phyloP scores from a whole-genome alignment of 345 rosid species.

The Acer yangbiense region DNA sequence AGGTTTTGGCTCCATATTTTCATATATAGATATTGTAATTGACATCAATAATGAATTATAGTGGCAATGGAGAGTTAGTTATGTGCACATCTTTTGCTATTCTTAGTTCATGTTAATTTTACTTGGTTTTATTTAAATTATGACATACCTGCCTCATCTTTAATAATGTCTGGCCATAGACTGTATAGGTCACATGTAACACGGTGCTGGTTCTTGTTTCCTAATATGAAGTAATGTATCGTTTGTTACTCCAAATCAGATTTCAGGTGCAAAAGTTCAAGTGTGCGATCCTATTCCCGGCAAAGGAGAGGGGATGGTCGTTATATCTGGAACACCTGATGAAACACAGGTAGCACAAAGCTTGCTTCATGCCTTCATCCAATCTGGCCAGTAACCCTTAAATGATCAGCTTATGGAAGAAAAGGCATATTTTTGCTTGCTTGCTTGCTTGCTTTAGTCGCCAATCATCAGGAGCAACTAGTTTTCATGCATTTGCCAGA shows the following conservation, averaged over 20 bases:
- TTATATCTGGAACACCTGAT: conserved; percentile 63
- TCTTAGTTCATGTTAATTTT: neutral
- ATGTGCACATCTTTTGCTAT: neutral
- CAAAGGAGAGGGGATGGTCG: conserved; percentile 41
- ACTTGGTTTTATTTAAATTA: neutral
- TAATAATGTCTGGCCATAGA: neutral
- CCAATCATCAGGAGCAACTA: neutral
- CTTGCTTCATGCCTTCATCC: conserved; percentile 54
- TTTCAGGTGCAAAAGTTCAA: conserved; percentile 62
- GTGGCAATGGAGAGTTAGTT: neutral
- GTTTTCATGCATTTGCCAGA: neutral
- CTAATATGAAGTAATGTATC: neutral
- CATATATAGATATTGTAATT: no score
- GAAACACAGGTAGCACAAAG: conserved; percentile 53
- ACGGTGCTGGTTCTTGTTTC: neutral
- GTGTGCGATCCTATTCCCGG: conserved; percentile 48
- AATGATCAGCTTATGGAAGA: neutral
- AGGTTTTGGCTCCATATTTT: no score
- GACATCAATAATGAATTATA: neutral
- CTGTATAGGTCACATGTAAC: neutral
- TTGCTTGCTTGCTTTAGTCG: neutral
- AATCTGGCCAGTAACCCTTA: conserved; percentile 5
- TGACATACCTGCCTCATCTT: neutral
- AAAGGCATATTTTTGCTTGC: no score
- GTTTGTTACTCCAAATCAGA: conserved; percentile 31